Conservation (phyloP, 2,329 filamentous ascomycete genomes). For the Aspergillus jensenii region DNA sequence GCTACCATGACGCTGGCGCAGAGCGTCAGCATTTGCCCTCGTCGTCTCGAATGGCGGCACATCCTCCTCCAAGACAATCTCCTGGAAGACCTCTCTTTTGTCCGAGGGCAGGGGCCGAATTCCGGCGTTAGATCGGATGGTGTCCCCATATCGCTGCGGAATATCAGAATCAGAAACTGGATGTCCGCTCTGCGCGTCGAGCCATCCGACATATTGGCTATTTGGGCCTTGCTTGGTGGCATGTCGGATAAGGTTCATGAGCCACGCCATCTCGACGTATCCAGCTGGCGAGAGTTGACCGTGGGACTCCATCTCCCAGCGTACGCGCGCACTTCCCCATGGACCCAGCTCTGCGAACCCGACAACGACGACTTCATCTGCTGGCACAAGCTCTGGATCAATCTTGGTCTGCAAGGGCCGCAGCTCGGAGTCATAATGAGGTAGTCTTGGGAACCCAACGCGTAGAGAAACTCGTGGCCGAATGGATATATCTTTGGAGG, state of each 20-base stretch:
- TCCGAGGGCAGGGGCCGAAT: slow-evolving; percentile 95
- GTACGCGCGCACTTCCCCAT: not conserved
- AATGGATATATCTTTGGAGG: not conserved
- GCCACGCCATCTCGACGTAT: slow-evolving; percentile 6
- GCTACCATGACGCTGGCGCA: not conserved
- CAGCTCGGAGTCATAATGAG: not conserved
- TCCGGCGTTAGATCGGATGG: slow-evolving; percentile 84
- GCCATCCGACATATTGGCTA: not conserved
- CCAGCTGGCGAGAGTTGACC: not conserved
- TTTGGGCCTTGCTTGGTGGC: not conserved
- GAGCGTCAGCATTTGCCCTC: not conserved
- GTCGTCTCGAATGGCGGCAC: slow-evolving; percentile 70
- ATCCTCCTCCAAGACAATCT: slow-evolving; percentile 92
- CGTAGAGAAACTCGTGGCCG: not conserved
- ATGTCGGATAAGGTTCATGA: slow-evolving; percentile 1
- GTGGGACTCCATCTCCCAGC: slow-evolving; percentile 8
- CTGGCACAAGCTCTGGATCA: not conserved
- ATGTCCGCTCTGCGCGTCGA: not conserved
- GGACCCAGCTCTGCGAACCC: slow-evolving; percentile 6
- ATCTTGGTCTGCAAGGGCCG: not conserved
- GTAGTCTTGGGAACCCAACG: not conserved
- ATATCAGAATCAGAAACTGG: slow-evolving; percentile 1
- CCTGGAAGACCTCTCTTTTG: slow-evolving; percentile 91
- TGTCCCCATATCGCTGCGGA: not conserved
- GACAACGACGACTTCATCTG: not conserved